These are phyloP conservation scores for Simmondsia chinensis DNA, from an alignment of 148 eudicot genomes.

Conservation along the genomic window DNA sequence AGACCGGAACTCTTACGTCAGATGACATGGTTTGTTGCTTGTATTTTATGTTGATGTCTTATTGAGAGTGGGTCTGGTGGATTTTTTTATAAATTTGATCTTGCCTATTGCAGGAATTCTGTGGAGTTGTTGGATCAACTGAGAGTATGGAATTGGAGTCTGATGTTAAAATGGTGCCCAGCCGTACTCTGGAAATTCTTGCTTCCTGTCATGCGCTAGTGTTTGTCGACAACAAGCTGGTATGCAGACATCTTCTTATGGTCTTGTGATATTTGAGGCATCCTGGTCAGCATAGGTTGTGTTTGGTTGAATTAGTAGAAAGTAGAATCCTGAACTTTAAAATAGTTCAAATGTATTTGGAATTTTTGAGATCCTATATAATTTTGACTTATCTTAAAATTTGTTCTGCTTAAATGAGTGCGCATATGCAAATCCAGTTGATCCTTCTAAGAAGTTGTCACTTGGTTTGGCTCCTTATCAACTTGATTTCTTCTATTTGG, in stretches of 20 bases:
- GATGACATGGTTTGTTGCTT: slow-evolving; percentile 88
- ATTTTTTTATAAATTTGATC: no score
- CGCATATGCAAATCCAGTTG: no score
- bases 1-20: slow-evolving; percentile 94
- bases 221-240: slow-evolving; percentile 96
- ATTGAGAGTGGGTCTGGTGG: no score
- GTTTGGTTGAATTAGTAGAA: no score
- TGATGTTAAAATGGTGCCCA: slow-evolving; percentile 62
- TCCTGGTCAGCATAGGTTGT: no score
- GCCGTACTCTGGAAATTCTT: slow-evolving; percentile 80
- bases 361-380: no score
- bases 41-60: slow-evolving; percentile 1
- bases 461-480: no score
- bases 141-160: slow-evolving; percentile 60
- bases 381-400: no score
- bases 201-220: slow-evolving; percentile 98
- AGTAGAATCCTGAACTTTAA: no score
- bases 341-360: no score
- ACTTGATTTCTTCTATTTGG: neutral
- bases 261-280: neutral
- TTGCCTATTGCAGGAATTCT: slow-evolving; percentile 58
- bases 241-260: slow-evolving; percentile 15
- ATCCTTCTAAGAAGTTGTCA: no score
- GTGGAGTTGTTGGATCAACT: slow-evolving; percentile 86
- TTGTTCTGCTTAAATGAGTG: no score